These are phyloP conservation scores for Cicer pinnatifidum DNA, from an alignment of 306 rosid genomes.

Conservation along the genomic window DNA sequence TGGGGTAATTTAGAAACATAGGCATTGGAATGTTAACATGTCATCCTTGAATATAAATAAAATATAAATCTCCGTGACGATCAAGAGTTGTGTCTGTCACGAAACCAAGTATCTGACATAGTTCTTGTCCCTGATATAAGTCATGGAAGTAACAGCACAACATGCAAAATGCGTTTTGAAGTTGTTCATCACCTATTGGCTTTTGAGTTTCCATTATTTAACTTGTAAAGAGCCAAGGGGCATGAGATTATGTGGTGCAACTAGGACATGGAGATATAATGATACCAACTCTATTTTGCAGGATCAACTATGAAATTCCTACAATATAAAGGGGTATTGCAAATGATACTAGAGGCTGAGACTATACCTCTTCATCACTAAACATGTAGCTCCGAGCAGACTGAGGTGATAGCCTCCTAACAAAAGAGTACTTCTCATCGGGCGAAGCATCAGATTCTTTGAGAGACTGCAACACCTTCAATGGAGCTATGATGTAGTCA, in stretches of 20 bases:
- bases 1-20: not conserved
- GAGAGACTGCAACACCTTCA: constrained; percentile 92
- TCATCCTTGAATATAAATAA: constrained; percentile 8
- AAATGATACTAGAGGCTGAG: constrained; percentile 39
- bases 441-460: constrained; percentile 76
- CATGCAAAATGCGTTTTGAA: constrained; percentile 28
- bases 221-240: not conserved
- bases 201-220: constrained; percentile 18
- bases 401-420: constrained; percentile 84
- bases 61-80: not conserved
- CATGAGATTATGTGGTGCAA: constrained; percentile 32
- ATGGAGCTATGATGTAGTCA: constrained; percentile 92
- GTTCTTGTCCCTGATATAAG: constrained; percentile 8
- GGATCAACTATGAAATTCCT: constrained; percentile 30
- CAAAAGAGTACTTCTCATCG: constrained; percentile 83
- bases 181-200: constrained; percentile 22
- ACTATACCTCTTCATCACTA: constrained; percentile 75
- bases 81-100: constrained; percentile 1
- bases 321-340: constrained; percentile 4
- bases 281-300: constrained; percentile 11
- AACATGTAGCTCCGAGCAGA: constrained; percentile 70
- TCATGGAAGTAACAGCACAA: constrained; percentile 17
- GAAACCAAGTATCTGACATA: not conserved
- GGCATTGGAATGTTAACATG: not conserved
- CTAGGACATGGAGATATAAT: constrained; percentile 1